Evolutionary conservation across 805 yeast species (phyloP).

Genomic region (Cyberlindnera nakhonratchasimensis): DNA sequence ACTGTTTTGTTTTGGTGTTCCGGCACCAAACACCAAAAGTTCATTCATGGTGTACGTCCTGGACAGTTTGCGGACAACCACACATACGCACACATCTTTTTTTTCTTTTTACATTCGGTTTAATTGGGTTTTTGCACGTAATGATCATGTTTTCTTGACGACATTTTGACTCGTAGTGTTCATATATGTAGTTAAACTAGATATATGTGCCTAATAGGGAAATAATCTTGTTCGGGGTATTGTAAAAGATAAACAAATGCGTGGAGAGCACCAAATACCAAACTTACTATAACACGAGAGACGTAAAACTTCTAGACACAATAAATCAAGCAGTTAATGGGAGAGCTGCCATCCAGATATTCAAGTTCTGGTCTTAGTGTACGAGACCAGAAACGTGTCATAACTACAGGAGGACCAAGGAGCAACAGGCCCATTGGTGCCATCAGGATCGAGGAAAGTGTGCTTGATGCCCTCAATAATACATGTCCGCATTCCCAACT

Average conservation of each 20-base stretch:
- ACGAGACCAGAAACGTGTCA: conserved; percentile 14
- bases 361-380: conserved; percentile 22
- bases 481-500: background rate
- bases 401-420: conserved; percentile 20
- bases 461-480: conserved; percentile 15
- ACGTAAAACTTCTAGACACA: no score
- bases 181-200: background rate
- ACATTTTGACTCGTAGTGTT: no score
- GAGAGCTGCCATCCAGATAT: conserved; percentile 27
- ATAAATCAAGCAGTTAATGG: no score
- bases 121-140: conserved; percentile 17
- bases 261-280: background rate
- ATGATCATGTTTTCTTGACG: conserved; percentile 21
- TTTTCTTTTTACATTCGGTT: conserved; percentile 9
- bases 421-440: conserved; percentile 26
- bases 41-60: conserved; percentile 1
- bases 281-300: background rate
- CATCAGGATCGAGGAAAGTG: conserved; percentile 25
- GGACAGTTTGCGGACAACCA: background rate
- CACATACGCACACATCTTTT: background rate
- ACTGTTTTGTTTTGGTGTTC: conserved; percentile 2
- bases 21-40: background rate
- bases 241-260: background rate
- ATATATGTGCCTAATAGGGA: background rate
- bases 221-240: background rate